Evolutionary conservation across 169 alveolate genomes (phyloP).

Genomic region (Plasmodium relictum): DNA sequence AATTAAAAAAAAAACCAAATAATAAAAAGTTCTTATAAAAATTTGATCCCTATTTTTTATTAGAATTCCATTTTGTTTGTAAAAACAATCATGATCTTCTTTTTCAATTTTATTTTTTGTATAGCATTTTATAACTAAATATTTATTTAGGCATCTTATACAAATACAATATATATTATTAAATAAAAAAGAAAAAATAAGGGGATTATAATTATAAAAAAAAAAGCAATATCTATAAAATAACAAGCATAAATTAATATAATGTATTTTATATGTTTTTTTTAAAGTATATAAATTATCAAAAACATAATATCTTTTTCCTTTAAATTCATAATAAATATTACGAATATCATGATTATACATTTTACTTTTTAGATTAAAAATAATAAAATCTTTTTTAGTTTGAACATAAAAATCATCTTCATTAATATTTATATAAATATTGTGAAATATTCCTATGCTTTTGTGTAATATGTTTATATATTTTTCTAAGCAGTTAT

Average conservation of each 20-base stretch:
- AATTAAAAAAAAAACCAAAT: constrained; percentile 20
- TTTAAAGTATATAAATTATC: constrained; percentile 36
- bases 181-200: constrained; percentile 24
- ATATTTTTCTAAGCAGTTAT: not conserved
- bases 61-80: constrained; percentile 62
- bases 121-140: constrained; percentile 19
- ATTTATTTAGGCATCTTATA: constrained; percentile 15
- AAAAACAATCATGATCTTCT: constrained; percentile 48
- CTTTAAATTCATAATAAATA: constrained; percentile 39
- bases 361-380: constrained; percentile 21
- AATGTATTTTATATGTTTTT: constrained; percentile 59
- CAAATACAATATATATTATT: constrained; percentile 48
- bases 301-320: constrained; percentile 50
- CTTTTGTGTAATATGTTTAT: not conserved
- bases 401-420: constrained; percentile 42
- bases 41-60: constrained; percentile 49
- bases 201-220: constrained; percentile 42
- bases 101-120: not conserved
- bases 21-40: constrained; percentile 31
- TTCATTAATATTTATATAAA: constrained; percentile 1
- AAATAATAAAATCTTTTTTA: constrained; percentile 54
- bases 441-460: not conserved
- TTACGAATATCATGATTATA: not conserved
- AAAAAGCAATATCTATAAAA: constrained; percentile 73
- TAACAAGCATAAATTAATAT: constrained; percentile 47